Evolutionary conservation across 164 flowering plant species (phyloP), one percentile per base, ranked within the genome.

Genomic region (Aristolochia contorta): DNA sequence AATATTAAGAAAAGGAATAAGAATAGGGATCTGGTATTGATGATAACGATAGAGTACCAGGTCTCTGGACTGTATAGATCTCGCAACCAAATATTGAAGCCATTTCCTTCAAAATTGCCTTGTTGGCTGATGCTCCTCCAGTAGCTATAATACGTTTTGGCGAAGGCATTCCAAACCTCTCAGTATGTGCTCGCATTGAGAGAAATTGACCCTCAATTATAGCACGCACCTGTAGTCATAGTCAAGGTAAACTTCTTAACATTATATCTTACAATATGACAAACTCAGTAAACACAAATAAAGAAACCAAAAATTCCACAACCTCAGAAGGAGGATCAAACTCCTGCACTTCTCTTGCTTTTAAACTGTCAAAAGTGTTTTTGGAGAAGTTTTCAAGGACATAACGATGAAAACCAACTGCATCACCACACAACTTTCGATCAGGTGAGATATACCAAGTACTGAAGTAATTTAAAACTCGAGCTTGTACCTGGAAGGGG

Each of bases 301-400:
- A 18, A 60, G 16, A 23, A n/a, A 23, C 4, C 23, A 12, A 12
- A 12, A 30, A 12, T 27, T 16, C 3, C 19, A 25, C 32, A 59
- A 90, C 97, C 97, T 94, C 99, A 60, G 95, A 84, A 63, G 95
- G 78, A 57, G 91, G 73, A 74, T 94, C 97, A 75, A 91, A 94
- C 47, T 86, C 88, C 56, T 64, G 59, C 30, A 81, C 97, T 79
- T 84, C 87, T 50, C 58, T 71, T 65, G 75, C 92, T 33, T 67
- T 76, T 61, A 75, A n/a, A 20, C 79, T 84, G 57, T 85, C 77
- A 47, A 74, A 55, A 16, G 74, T 55, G 41, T 68, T 74, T 13
- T 71, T 76, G 0, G 57, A 64, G 66, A 82, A 84, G 75, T 84
- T 76, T 18, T 84, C 79, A 46, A 93, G 72, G 51, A 75, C 61